phyloP scores from a whole-genome alignment of 208 protist genomes.

The Crithidia thermophila region DNA sequence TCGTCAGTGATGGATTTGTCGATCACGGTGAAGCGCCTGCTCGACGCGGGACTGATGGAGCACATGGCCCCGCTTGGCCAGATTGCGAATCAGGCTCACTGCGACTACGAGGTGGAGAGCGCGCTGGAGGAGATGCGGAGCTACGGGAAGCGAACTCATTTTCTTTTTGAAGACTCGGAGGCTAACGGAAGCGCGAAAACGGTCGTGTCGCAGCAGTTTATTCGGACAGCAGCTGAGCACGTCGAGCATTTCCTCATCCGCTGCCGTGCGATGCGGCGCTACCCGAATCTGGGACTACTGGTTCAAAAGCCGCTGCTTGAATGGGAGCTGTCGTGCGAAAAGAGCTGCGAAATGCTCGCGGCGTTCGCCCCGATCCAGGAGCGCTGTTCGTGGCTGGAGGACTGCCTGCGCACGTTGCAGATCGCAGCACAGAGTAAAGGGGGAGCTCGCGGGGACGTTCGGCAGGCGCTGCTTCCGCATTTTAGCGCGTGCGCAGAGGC shows the following conservation, averaged over 20 bases:
- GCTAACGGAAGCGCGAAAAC: slow-evolving; percentile 14
- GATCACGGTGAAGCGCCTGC: slow-evolving; percentile 58
- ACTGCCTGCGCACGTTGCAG: slow-evolving; percentile 27
- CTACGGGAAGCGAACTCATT: slow-evolving; percentile 76
- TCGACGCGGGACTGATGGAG: slow-evolving; percentile 68
- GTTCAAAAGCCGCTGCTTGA: slow-evolving; percentile 66
- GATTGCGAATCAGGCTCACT: slow-evolving; percentile 69
- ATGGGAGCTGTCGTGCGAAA: slow-evolving; percentile 75
- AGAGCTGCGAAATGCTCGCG: slow-evolving; percentile 51
- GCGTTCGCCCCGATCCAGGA: slow-evolving; percentile 51
- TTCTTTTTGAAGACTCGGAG: slow-evolving; percentile 35
- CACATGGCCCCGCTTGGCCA: slow-evolving; percentile 56
- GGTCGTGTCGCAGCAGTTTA: slow-evolving; percentile 34
- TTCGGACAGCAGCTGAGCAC: slow-evolving; percentile 30
- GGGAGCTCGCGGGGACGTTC: slow-evolving; percentile 9
- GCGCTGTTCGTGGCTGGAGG: slow-evolving; percentile 39
- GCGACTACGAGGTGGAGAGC: slow-evolving; percentile 79
- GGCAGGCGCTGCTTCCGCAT: slow-evolving; percentile 5
- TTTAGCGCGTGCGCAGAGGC: slow-evolving; percentile 23
- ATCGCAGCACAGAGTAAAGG: slow-evolving; percentile 11
- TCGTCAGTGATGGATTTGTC: slow-evolving; percentile 49
- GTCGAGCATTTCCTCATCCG: slow-evolving; percentile 64
- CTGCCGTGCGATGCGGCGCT: slow-evolving; percentile 53
- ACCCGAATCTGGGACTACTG: slow-evolving; percentile 52
- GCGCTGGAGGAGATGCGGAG: slow-evolving; percentile 88